phyloP scores from a whole-genome alignment of 371 early-diverging fungal genomes.

The Haplosporangium sp. region DNA sequence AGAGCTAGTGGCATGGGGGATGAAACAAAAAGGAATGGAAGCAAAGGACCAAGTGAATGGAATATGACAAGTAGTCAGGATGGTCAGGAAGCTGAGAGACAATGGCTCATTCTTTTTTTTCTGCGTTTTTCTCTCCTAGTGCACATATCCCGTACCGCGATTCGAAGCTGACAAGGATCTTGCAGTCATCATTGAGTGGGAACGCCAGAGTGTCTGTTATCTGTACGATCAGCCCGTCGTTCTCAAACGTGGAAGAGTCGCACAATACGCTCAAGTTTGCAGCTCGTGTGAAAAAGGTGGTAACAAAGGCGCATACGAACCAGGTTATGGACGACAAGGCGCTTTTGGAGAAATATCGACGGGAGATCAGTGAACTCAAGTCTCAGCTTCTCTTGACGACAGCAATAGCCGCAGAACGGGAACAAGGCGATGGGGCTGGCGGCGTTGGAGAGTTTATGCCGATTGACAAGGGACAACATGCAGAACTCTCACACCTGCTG shows the following conservation, averaged over 20 bases:
- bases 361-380: slow-evolving; percentile 87
- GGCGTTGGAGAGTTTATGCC: neutral
- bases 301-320: slow-evolving; percentile 74
- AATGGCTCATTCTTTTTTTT: neutral
- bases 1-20: too few species aligned
- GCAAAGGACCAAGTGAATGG: too few species aligned
- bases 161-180: slow-evolving; percentile 89
- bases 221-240: slow-evolving; percentile 81
- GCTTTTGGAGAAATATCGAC: slow-evolving; percentile 83
- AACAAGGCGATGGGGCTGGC: neutral
- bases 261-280: slow-evolving; percentile 91
- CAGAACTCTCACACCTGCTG: slow-evolving; percentile 47
- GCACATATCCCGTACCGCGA: slow-evolving; percentile 90
- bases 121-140: slow-evolving; percentile 23
- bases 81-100: too few species aligned
- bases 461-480: slow-evolving; percentile 25
- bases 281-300: slow-evolving; percentile 77
- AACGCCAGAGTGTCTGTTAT: slow-evolving; percentile 84
- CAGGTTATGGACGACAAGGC: slow-evolving; percentile 88
- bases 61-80: too few species aligned
- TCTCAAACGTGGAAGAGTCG: slow-evolving; percentile 77
- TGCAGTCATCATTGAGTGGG: slow-evolving; percentile 87
- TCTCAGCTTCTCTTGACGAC: slow-evolving; percentile 73
- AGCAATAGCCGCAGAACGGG: slow-evolving; percentile 11
- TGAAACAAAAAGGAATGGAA: too few species aligned